These are phyloP conservation scores for Hippophae tibetana DNA, from an alignment of 306 rosid species.

Conservation along the genomic window DNA sequence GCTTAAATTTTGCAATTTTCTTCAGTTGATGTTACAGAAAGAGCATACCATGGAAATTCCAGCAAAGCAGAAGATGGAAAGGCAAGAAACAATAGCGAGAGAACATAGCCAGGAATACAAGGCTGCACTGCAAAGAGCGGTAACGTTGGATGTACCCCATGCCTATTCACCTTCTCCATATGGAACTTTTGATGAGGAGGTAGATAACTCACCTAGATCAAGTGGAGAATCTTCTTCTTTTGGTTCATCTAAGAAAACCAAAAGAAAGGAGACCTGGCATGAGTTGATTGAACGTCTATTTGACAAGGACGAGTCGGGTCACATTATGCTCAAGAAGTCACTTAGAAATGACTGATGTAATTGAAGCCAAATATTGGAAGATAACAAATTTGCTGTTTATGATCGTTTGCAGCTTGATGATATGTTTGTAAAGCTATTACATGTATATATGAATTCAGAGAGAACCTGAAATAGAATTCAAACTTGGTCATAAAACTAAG, in stretches of 20 bases:
- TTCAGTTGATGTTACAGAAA: slow-evolving; percentile 56
- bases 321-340: slow-evolving; percentile 33
- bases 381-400: no score
- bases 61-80: slow-evolving; percentile 65
- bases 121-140: slow-evolving; percentile 88
- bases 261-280: slow-evolving; percentile 44
- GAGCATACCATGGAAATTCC: slow-evolving; percentile 55
- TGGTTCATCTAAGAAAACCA: slow-evolving; percentile 34
- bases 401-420: no score
- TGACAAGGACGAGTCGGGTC: slow-evolving; percentile 50
- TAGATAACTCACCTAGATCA: slow-evolving; percentile 30
- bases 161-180: slow-evolving; percentile 57
- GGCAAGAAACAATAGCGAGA: slow-evolving; percentile 53
- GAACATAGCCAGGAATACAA: slow-evolving; percentile 57
- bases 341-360: slow-evolving; percentile 13
- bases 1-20: slow-evolving; percentile 11
- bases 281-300: slow-evolving; percentile 45
- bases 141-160: slow-evolving; percentile 69
- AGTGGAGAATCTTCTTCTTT: slow-evolving; percentile 45
- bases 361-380: not conserved
- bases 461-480: no score
- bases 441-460: no score
- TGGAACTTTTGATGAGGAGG: slow-evolving; percentile 64
- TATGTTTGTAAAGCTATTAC: no score
- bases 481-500: no score